Conservation (phyloP, 1,284 basidiomycete species). For the Wallemia mellicola region DNA sequence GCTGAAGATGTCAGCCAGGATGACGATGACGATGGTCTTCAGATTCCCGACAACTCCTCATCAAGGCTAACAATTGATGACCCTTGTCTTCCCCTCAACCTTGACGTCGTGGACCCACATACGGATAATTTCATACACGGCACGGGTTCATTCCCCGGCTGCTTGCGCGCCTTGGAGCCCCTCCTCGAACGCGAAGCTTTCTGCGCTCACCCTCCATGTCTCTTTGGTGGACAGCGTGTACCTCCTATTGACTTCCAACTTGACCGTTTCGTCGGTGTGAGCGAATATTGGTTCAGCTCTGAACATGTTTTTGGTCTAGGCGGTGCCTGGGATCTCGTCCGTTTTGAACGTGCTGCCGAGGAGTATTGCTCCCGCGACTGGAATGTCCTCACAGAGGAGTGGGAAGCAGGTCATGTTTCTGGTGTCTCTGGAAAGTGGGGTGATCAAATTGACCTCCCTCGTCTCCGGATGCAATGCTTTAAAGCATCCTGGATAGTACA, state of each 20-base stretch:
- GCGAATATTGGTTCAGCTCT: slow-evolving; percentile 97
- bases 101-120: slow-evolving; percentile 22
- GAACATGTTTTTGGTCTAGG: slow-evolving; percentile 85
- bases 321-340: slow-evolving; percentile 78
- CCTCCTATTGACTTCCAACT: slow-evolving; percentile 60
- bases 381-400: slow-evolving; percentile 37
- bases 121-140: slow-evolving; percentile 38
- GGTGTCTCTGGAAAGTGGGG: slow-evolving; percentile 16
- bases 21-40: slow-evolving; percentile 1
- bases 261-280: slow-evolving; percentile 84
- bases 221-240: not conserved
- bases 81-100: slow-evolving; percentile 60
- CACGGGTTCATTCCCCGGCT: slow-evolving; percentile 66
- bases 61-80: slow-evolving; percentile 27
- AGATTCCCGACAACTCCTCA: not conserved
- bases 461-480: slow-evolving; percentile 93
- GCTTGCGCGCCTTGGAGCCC: slow-evolving; percentile 38
- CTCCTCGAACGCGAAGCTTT: slow-evolving; percentile 60
- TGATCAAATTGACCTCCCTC: slow-evolving; percentile 36
- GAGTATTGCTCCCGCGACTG: slow-evolving; percentile 59
- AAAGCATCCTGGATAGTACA: slow-evolving; percentile 97
- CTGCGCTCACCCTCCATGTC: slow-evolving; percentile 18
- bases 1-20: not conserved
- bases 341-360: slow-evolving; percentile 74
- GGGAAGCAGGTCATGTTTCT: slow-evolving; percentile 28